Evolutionary conservation across 2,329 filamentous ascomycete genomes (phyloP).

Genomic region (Curvularia spicifera): DNA sequence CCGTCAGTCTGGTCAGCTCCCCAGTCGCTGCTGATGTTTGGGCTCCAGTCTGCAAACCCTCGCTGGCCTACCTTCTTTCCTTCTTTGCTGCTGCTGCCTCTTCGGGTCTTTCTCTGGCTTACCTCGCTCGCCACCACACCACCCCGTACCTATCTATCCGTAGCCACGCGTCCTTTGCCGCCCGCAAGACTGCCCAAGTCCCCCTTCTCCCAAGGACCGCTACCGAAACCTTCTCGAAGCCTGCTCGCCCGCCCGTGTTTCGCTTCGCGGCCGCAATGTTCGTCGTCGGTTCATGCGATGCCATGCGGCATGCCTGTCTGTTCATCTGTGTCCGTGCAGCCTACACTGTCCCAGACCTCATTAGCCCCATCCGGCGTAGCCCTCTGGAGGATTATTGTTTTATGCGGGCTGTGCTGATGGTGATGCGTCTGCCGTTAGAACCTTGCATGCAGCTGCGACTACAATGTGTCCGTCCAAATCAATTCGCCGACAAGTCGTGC

Average conservation of each 20-base stretch:
- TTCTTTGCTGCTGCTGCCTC: neutral
- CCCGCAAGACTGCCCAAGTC: too few species aligned
- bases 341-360: constrained; percentile 15
- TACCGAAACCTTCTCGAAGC: constrained; percentile 12
- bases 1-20: constrained; percentile 20
- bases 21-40: neutral
- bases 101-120: too few species aligned
- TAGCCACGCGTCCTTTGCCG: neutral
- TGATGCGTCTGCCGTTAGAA: constrained; percentile 42
- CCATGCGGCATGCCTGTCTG: constrained; percentile 12
- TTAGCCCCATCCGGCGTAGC: constrained; percentile 23
- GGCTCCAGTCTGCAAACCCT: neutral
- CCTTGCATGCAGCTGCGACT: constrained; percentile 33
- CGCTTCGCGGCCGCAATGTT: constrained; percentile 15
- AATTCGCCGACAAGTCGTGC: constrained; percentile 40
- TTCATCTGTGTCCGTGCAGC: constrained; percentile 19
- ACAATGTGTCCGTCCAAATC: constrained; percentile 23
- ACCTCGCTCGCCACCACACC: neutral
- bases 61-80: constrained; percentile 1
- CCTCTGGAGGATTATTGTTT: constrained; percentile 34
- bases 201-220: neutral
- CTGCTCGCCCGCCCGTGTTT: constrained; percentile 7
- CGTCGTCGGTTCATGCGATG: constrained; percentile 32
- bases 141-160: too few species aligned
- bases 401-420: constrained; percentile 35